Evolutionary conservation across 306 rosid species (phyloP).

Genomic region (Fragaria nilgerrensis): DNA sequence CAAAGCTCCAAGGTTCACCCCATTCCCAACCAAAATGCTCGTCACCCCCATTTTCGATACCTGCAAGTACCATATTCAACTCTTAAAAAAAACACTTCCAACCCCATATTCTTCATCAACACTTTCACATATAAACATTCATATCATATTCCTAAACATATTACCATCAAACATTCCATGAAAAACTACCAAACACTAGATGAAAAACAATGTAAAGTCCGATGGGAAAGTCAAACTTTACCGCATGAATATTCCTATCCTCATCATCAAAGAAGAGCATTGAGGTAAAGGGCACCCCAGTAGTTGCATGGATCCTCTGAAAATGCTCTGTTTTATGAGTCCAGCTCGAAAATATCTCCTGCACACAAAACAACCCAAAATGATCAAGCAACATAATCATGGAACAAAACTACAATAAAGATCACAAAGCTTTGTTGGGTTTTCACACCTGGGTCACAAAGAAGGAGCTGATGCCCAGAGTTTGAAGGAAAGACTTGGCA

Average conservation of each 20-base stretch:
- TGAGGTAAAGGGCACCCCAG: constrained; percentile 56
- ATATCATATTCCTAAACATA: too few relatives aligned
- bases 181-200: not conserved
- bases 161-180: not conserved
- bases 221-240: constrained; percentile 13
- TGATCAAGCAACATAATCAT: not conserved
- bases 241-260: constrained; percentile 60
- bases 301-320: constrained; percentile 50
- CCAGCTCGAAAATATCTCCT: constrained; percentile 69
- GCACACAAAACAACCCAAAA: not conserved
- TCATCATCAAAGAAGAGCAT: constrained; percentile 85
- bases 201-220: not conserved
- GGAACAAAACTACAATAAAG: not conserved
- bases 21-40: constrained; percentile 62
- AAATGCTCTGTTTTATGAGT: constrained; percentile 67
- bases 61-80: constrained; percentile 32
- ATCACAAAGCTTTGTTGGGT: not conserved
- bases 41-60: constrained; percentile 68
- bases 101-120: too few relatives aligned
- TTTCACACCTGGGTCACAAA: constrained; percentile 38
- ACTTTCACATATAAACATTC: too few relatives aligned
- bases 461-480: constrained; percentile 30
- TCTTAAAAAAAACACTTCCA: too few relatives aligned
- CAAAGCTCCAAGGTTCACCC: constrained; percentile 61
- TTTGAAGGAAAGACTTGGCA: constrained; percentile 59